Percentiles rank a stretch among this genome's conserved stretches.
Evolutionary conservation across 768 basidiomycete genomes (phyloP).

Genomic region (Obba rivulosa): DNA sequence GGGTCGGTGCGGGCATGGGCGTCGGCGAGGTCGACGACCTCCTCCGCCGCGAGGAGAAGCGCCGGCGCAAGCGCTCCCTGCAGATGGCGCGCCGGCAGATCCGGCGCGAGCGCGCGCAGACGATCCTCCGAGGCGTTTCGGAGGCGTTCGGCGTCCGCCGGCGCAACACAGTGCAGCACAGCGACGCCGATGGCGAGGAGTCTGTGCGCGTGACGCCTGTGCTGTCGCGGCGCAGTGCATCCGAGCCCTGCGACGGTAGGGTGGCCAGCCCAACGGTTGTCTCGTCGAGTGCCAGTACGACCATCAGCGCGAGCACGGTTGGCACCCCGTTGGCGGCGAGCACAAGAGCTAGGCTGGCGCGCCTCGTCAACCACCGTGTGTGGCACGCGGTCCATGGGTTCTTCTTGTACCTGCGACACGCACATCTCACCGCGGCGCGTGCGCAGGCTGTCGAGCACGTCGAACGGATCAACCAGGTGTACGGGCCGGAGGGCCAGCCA

Average conservation of each 20-base stretch:
- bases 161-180: background rate
- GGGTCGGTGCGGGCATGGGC: slow-evolving; percentile 91
- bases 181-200: background rate
- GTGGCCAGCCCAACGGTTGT: slow-evolving; percentile 9
- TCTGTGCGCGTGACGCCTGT: background rate
- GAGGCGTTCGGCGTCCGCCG: slow-evolving; percentile 36
- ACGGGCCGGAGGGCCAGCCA: slow-evolving; percentile 30
- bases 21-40: slow-evolving; percentile 67
- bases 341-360: no score
- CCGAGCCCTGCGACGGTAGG: background rate
- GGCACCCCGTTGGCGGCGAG: no score
- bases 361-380: no score
- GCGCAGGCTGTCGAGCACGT: slow-evolving; percentile 64
- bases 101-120: slow-evolving; percentile 48
- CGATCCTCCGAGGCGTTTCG: slow-evolving; percentile 54
- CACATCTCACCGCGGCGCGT: slow-evolving; percentile 66
- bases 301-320: background rate
- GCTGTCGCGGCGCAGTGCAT: background rate
- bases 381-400: background rate
- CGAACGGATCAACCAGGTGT: slow-evolving; percentile 60
- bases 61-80: slow-evolving; percentile 40
- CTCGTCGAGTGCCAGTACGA: no score
- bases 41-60: slow-evolving; percentile 46
- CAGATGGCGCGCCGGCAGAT: slow-evolving; percentile 43
- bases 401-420: slow-evolving; percentile 54